These are phyloP conservation scores for Edaphochlamys debaryana DNA, from an alignment of 139 green algal genomes.

Conservation along the genomic window DNA sequence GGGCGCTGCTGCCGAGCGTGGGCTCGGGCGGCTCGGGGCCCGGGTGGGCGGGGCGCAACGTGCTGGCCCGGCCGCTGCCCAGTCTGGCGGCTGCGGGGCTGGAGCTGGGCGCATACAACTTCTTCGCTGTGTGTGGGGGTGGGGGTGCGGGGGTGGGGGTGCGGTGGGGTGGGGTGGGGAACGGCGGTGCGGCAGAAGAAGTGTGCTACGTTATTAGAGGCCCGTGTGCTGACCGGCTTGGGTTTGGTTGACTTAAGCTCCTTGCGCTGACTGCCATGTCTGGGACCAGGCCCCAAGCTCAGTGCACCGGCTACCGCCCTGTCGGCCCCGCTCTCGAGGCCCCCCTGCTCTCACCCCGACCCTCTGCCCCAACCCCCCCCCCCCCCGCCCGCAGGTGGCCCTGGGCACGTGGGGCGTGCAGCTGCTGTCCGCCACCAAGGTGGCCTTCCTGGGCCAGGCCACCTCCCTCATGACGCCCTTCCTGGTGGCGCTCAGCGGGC, in stretches of 20 bases:
- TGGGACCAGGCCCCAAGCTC: too few relatives aligned
- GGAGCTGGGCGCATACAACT: conserved; percentile 38
- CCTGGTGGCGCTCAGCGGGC: conserved; percentile 14
- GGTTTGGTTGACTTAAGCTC: too few relatives aligned
- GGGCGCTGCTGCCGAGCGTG: too few relatives aligned
- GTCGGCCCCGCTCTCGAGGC: too few relatives aligned
- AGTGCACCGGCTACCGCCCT: too few relatives aligned
- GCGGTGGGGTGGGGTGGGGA: neutral
- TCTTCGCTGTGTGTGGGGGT: conserved; percentile 1
- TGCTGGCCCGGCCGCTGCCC: neutral
- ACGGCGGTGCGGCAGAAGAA: too few relatives aligned
- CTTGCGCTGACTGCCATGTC: too few relatives aligned
- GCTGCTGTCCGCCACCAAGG: conserved; percentile 36
- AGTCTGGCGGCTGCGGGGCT: conserved; percentile 31
- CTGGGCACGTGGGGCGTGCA: conserved; percentile 38
- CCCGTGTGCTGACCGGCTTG: too few relatives aligned
- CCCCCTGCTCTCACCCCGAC: too few relatives aligned
- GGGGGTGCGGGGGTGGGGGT: neutral
- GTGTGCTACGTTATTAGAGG: too few relatives aligned
- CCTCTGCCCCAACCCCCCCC: neutral
- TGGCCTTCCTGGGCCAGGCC: conserved; percentile 36
- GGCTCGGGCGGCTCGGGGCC: neutral
- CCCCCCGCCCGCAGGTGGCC: neutral
- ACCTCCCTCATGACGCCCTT: conserved; percentile 34
- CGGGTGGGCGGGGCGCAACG: neutral